Percentiles rank a stretch among this genome's conserved stretches.
Conservation (phyloP, 2,329 filamentous ascomycete species). For the Metarhizium anisopliae region DNA sequence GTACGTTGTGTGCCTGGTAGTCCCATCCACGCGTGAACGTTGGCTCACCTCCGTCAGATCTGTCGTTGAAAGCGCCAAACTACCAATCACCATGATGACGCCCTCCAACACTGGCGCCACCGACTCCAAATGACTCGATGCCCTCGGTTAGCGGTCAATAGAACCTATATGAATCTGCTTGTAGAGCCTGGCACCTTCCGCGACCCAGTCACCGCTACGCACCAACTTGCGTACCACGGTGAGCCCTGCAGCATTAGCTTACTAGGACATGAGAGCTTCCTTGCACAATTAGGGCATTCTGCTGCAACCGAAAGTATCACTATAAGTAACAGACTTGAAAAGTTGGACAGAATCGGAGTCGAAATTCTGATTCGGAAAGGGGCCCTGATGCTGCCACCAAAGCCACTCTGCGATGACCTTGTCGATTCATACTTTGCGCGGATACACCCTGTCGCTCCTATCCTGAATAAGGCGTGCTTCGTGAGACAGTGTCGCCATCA, state of each 20-base stretch:
- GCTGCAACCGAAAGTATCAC: conserved; percentile 38
- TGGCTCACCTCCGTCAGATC: neutral
- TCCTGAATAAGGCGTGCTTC: conserved; percentile 88
- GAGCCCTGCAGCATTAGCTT: conserved; percentile 95
- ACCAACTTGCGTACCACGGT: conserved; percentile 85
- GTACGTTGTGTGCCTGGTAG: neutral
- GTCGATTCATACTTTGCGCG: conserved; percentile 93
- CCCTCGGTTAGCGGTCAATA: conserved; percentile 46
- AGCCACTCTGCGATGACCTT: conserved; percentile 83
- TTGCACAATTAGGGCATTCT: conserved; percentile 80
- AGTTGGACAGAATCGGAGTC: conserved; percentile 90
- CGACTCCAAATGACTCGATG: neutral
- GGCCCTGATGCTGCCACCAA: conserved; percentile 84
- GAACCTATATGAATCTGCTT: conserved; percentile 70
- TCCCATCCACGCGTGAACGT: neutral
- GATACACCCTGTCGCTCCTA: conserved; percentile 89
- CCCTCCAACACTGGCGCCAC: conserved; percentile 57
- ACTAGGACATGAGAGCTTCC: conserved; percentile 85
- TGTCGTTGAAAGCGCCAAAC: neutral
- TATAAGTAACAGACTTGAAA: conserved; percentile 66
- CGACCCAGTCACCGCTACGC: conserved; percentile 91
- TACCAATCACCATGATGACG: conserved; percentile 22
- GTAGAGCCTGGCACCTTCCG: conserved; percentile 97
- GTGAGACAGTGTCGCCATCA: conserved; percentile 88
- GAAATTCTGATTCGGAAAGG: conserved; percentile 89